These are phyloP conservation scores for Sporothrix schenckii DNA, from an alignment of 2,329 filamentous ascomycete genomes.

Conservation along the genomic window DNA sequence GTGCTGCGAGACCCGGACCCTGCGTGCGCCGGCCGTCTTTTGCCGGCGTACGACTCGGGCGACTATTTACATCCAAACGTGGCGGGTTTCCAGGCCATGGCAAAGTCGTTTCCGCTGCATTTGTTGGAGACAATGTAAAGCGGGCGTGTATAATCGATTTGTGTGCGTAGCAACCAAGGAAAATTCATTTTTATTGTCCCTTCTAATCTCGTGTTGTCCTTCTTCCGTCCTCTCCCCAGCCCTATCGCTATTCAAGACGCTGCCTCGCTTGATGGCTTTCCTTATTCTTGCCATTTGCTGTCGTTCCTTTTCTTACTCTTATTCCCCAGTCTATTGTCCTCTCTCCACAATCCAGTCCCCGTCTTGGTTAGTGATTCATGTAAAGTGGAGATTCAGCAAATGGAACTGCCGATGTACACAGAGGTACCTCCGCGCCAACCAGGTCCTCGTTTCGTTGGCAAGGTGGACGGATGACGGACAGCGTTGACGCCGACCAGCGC, in stretches of 20 bases:
- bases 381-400: not conserved
- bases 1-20: not conserved
- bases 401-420: too few species aligned
- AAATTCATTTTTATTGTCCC: not conserved
- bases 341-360: not conserved
- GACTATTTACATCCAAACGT: slow-evolving; percentile 1
- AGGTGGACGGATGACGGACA: too few species aligned
- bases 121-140: not conserved
- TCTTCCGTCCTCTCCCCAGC: not conserved
- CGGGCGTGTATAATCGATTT: too few species aligned
- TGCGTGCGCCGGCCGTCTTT: not conserved
- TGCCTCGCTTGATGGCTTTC: not conserved
- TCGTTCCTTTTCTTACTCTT: not conserved
- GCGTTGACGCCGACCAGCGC: not conserved
- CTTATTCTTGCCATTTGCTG: not conserved
- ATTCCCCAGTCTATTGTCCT: not conserved
- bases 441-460: too few species aligned
- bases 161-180: too few species aligned
- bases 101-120: not conserved
- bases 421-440: not conserved
- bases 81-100: not conserved
- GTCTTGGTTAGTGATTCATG: slow-evolving; percentile 1
- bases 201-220: not conserved
- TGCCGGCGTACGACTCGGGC: not conserved
- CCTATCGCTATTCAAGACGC: not conserved